Evolutionary conservation across 2,329 filamentous ascomycete genomes (phyloP).

Genomic region (Fusarium nygamai): DNA sequence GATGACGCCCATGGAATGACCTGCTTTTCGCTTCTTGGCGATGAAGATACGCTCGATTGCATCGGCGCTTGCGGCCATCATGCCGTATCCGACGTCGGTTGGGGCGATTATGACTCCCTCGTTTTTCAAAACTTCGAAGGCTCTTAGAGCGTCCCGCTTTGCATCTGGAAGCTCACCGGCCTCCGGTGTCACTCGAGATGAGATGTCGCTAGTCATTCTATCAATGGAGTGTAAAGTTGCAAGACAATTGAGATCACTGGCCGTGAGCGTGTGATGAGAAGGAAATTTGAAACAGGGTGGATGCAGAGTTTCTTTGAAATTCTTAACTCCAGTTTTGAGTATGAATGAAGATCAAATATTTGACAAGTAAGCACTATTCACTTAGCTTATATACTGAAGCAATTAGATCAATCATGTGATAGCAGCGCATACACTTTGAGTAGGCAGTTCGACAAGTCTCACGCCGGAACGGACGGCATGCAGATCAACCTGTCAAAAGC

Average conservation of each 20-base stretch:
- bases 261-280: too few species aligned
- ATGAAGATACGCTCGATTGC: background rate
- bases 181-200: background rate
- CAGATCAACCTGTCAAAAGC: background rate
- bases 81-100: background rate
- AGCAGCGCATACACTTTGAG: rapidly evolving
- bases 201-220: background rate
- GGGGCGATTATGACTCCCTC: background rate
- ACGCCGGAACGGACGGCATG: background rate
- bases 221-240: background rate
- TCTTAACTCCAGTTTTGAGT: rapidly evolving
- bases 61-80: background rate
- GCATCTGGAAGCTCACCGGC: background rate
- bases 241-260: rapidly evolving
- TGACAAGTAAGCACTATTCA: too few species aligned
- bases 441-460: rapidly evolving
- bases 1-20: background rate
- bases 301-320: background rate
- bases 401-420: background rate
- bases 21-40: background rate
- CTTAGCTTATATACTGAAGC: background rate
- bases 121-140: background rate
- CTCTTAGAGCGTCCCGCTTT: background rate
- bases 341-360: background rate
- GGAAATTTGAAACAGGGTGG: too few species aligned